Evolutionary conservation across 495 filamentous ascomycete genomes (phyloP).

Genomic region (Aspergillus asperescens): DNA sequence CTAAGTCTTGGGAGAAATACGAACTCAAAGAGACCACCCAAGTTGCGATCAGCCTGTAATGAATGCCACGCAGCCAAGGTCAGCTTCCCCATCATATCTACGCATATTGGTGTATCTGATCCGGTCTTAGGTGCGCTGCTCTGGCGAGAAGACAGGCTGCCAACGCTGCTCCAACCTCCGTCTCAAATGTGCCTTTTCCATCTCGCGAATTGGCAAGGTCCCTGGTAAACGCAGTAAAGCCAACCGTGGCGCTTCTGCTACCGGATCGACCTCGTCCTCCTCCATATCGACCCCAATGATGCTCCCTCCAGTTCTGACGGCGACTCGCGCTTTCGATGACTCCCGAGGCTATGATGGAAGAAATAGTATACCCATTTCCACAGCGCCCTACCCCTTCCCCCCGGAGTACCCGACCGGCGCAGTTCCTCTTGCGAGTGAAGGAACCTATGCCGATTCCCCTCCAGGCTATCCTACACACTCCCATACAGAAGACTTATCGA

Average conservation of each 20-base stretch:
- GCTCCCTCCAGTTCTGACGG: background rate
- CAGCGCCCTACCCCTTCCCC: background rate
- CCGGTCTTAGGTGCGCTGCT: conserved; percentile 16
- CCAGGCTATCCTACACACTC: background rate
- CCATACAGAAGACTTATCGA: background rate
- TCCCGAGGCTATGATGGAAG: background rate
- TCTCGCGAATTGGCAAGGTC: conserved; percentile 19
- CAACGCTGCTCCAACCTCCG: conserved; percentile 16
- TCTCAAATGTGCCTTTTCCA: conserved; percentile 16
- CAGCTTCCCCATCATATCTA: background rate
- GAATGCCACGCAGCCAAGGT: conserved; percentile 22
- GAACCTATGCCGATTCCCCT: background rate
- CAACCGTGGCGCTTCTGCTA: conserved; percentile 14
- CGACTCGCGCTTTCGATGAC: background rate
- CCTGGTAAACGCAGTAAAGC: conserved; percentile 20
- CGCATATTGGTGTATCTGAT: background rate
- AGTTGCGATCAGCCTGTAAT: conserved; percentile 19
- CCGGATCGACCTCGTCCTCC: conserved; percentile 2
- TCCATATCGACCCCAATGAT: conserved; percentile 8
- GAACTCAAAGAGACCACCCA: conserved; percentile 15
- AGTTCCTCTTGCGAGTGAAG: background rate
- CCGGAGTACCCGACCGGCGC: background rate
- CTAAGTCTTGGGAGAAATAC: background rate
- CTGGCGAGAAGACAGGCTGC: conserved; percentile 20
- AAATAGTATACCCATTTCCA: background rate